A percentile compares a stretch with the other conserved stretches of the same genome.
phyloP scores from a whole-genome alignment of 306 rosid species.

The Luffa aegyptiaca region DNA sequence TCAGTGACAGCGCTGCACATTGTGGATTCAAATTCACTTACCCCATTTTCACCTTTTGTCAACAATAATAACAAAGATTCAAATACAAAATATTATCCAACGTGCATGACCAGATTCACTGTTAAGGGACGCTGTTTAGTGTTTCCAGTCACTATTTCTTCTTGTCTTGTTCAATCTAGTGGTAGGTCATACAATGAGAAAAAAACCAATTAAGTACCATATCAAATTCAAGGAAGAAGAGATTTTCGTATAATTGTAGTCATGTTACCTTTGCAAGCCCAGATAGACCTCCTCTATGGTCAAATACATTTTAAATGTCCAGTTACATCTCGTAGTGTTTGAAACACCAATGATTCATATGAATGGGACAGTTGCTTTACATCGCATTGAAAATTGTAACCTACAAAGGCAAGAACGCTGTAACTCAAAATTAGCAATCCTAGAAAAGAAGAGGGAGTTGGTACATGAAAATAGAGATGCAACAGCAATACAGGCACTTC shows the following conservation, averaged over 20 bases:
- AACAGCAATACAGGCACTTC: not conserved
- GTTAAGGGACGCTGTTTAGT: slow-evolving; percentile 82
- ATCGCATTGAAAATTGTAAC: slow-evolving; percentile 87
- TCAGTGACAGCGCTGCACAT: not conserved
- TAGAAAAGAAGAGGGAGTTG: not conserved
- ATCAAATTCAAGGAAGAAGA: not conserved
- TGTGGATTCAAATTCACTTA: not conserved
- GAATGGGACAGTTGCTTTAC: slow-evolving; percentile 73
- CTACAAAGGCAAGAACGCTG: slow-evolving; percentile 35
- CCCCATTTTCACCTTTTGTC: not conserved
- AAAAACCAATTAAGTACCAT: not conserved
- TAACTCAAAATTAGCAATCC: slow-evolving; percentile 7
- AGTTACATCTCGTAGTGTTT: slow-evolving; percentile 66
- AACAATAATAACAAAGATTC: not conserved
- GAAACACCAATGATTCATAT: slow-evolving; percentile 73
- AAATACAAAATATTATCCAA: not conserved
- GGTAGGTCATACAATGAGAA: not conserved
- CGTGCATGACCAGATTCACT: slow-evolving; percentile 47
- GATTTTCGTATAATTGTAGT: not conserved
- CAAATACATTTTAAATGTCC: slow-evolving; percentile 74
- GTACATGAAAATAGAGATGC: not conserved
- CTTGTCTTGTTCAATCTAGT: slow-evolving; percentile 82
- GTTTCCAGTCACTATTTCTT: slow-evolving; percentile 93
- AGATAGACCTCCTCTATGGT: slow-evolving; percentile 74
- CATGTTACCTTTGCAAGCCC: slow-evolving; percentile 66